Evolutionary conservation across 2,329 filamentous ascomycete species (phyloP).

Genomic region (Pseudogymnoascus sp.): DNA sequence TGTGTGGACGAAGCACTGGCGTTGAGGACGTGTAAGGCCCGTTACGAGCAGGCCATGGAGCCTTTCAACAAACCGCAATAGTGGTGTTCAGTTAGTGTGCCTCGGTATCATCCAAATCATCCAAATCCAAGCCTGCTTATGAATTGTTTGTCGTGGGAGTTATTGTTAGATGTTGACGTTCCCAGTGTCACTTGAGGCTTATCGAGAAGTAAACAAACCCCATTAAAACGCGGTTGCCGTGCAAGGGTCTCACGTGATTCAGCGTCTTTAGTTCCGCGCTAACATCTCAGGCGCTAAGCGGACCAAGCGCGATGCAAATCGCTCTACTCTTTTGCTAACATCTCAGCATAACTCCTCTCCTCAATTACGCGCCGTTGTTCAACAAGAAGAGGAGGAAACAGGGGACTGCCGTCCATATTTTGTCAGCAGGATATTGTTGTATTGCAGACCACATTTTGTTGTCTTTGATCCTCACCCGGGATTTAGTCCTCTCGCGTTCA

Average conservation of each 20-base stretch:
- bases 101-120: background rate
- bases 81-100: background rate
- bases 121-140: background rate
- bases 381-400: background rate
- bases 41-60: slow-evolving; percentile 5
- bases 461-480: background rate
- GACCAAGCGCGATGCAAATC: background rate
- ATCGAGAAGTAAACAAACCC: slow-evolving; percentile 11
- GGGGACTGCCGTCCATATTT: background rate
- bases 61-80: background rate
- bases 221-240: slow-evolving; percentile 8
- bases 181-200: background rate
- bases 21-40: background rate
- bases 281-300: slow-evolving; percentile 3
- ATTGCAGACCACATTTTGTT: background rate
- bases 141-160: background rate
- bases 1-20: background rate
- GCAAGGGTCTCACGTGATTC: slow-evolving; percentile 2
- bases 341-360: background rate
- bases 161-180: slow-evolving; percentile 4
- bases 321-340: background rate
- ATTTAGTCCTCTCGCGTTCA: background rate
- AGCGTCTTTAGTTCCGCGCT: background rate
- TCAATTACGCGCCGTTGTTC: background rate
- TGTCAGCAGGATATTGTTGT: background rate